A percentile compares a stretch with the other conserved stretches of the same genome.
These are phyloP conservation scores for Fusarium nelsonii DNA, from an alignment of 2,329 filamentous ascomycete species.

Conservation along the genomic window DNA sequence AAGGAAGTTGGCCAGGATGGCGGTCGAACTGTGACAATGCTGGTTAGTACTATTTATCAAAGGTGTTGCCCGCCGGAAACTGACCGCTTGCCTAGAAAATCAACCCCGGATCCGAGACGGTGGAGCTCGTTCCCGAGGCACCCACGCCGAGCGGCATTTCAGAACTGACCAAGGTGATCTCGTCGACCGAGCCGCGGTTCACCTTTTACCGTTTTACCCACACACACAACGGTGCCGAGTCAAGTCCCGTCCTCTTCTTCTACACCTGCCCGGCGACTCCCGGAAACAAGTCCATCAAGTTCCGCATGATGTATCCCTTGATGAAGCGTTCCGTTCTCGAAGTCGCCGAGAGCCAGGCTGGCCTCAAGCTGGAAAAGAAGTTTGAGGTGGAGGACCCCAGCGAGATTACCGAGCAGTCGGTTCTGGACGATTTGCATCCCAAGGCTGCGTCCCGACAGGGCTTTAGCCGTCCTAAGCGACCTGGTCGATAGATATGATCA, in stretches of 20 bases:
- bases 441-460: constrained; percentile 73
- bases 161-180: constrained; percentile 71
- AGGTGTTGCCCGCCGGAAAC: background rate
- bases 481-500: constrained; percentile 66
- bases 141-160: constrained; percentile 66
- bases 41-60: constrained; percentile 63
- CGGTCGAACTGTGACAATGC: constrained; percentile 69
- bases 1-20: constrained; percentile 66
- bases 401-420: constrained; percentile 76
- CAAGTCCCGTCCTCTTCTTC: constrained; percentile 78
- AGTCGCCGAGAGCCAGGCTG: constrained; percentile 74
- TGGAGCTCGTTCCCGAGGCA: constrained; percentile 72
- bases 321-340: constrained; percentile 75
- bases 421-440: constrained; percentile 76
- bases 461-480: constrained; percentile 84
- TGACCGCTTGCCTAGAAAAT: constrained; percentile 69
- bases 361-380: constrained; percentile 76
- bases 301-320: constrained; percentile 85
- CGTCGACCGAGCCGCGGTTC: constrained; percentile 77
- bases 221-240: constrained; percentile 64
- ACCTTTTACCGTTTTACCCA: constrained; percentile 79
- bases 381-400: constrained; percentile 75
- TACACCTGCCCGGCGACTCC: constrained; percentile 81
- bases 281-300: constrained; percentile 78
- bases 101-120: constrained; percentile 75